Base-by-base conservation (phyloP, 1,139 yeast genomes). In the Kazachstania sp. region DNA sequence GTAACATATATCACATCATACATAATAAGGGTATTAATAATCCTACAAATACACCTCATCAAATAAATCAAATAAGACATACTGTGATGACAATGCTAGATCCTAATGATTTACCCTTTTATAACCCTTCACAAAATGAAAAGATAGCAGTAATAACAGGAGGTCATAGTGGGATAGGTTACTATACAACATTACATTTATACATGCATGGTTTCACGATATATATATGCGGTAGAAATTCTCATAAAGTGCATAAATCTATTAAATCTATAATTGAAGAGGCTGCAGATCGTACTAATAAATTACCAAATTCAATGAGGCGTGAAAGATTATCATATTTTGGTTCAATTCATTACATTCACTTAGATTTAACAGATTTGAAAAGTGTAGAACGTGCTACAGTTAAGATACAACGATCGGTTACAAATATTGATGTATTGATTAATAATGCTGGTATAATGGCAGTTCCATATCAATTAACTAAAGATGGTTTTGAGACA, bases 361-460 rank as follows among this genome's bases (percentile, higher is more conserved):
- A 80, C 47, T 65, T 84, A 45, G 95, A 87, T 63, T 67, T 86
- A 43, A 65, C 79, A 29, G 77, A 74, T 49, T 67, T 87, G 46
- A 63, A 71, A 19, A 73, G 82, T 30, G 86, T 86, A 2, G 72
- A 75, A 31, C 60, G 60, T 29, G 86, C 88, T 0, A 81, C 78
- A 5, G 61, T 66, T 11, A 68, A 69, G 32, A 75, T 86, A 52
- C 67, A 66, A 43, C 60, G 66, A 11, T 55, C 67, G 46, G 95
- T 86, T 57, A 58, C 68, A 6, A 65, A 68, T 32, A 64, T 87
- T 18, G 81, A 86, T 61, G 63, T 86, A 26, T 71, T 87, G 40
- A 72, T 87, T 34, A 79, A 86, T 57, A 87, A 86, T 62, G 94
- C 95, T 0, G 95, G 95, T 1, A 80, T 84, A 3, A 82, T 85